Evolutionary conservation across 2,329 filamentous ascomycete genomes (phyloP), one percentile per base, ranked within the genome.

Genomic region (Colletotrichum sp.): DNA sequence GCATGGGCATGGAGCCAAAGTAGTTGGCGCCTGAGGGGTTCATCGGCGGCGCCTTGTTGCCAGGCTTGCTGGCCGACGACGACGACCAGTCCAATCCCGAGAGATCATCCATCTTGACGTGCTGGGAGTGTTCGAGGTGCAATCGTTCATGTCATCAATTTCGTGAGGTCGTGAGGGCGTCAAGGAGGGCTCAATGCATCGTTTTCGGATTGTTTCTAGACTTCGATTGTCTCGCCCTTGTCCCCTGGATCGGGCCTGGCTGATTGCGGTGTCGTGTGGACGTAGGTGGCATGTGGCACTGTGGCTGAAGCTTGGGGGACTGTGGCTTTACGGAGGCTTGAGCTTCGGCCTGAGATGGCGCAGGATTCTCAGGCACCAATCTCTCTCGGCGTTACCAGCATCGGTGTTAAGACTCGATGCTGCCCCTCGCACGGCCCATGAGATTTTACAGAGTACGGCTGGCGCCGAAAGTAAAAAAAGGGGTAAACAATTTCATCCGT

Each of bases 51-150:
- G 85, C 83, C 82, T 89, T 88, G 77, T 84, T 82, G 77, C 72
- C 80, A 82, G 80, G 83, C 77, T 77, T 81, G 80, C 76, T 82
- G 78, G 82, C 79, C 75, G 83, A 81, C 65, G 86, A 81, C 65
- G 86, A 80, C 67, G 89, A 90, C 91, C 91, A 93, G 84, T 90
- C 90, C 79, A 93, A 86, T 78, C 90, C 88, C 64, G 89, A 88
- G 65, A 93, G 89, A 84, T 93, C 91, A 79, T 93, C 90, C 92
- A 93, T 93, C 72, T 81, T 85, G 70, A 39, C 62, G 49, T 55
- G 26, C 59, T 69, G 77, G 64, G 52, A 16, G 44, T 30, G 13
- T 28, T 66, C 32, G 55, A 49, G 55, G 63, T 71, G 21, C 59
- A 71, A 74, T 67, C 18, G 39, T 36, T 76, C 72, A 72, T 69